Conservation (phyloP, 106 monocot species). For the Dactylorhiza incarnata region DNA sequence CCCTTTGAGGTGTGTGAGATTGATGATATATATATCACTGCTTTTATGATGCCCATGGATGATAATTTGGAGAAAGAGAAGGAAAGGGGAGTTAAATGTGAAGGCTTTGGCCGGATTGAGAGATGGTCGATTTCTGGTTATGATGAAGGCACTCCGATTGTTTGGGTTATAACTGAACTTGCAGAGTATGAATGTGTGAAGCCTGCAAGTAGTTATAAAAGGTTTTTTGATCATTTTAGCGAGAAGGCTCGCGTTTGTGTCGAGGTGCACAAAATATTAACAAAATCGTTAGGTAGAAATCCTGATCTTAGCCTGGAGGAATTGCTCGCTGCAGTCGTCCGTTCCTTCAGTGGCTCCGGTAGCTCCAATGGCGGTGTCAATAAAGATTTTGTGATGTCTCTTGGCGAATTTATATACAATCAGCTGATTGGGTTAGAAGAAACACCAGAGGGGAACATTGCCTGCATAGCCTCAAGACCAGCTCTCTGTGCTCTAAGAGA, state of each 20-base stretch:
- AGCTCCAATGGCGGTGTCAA: slow-evolving; percentile 34
- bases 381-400: slow-evolving; percentile 77
- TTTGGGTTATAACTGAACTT: slow-evolving; percentile 86
- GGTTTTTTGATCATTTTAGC: slow-evolving; percentile 58
- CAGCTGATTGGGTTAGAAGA: slow-evolving; percentile 84
- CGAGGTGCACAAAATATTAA: slow-evolving; percentile 64
- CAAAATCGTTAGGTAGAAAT: slow-evolving; percentile 63
- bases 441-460: slow-evolving; percentile 31
- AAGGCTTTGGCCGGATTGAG: slow-evolving; percentile 95
- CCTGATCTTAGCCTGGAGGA: slow-evolving; percentile 73
- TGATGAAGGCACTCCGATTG: slow-evolving; percentile 76
- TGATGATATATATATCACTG: slow-evolving; percentile 77
- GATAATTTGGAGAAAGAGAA: slow-evolving; percentile 69
- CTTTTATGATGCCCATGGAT: slow-evolving; percentile 86
- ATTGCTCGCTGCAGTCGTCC: slow-evolving; percentile 75
- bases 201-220: slow-evolving; percentile 66
- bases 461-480: slow-evolving; percentile 40
- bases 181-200: slow-evolving; percentile 97
- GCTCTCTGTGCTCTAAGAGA: slow-evolving; percentile 77
- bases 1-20: slow-evolving; percentile 94
- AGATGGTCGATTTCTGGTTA: slow-evolving; percentile 95
- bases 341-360: slow-evolving; percentile 64
- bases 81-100: slow-evolving; percentile 67
- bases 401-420: slow-evolving; percentile 88
- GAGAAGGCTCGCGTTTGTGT: slow-evolving; percentile 82